Evolutionary conservation across 331 rosid species (phyloP).

Genomic region (Stylosanthes scabra): DNA sequence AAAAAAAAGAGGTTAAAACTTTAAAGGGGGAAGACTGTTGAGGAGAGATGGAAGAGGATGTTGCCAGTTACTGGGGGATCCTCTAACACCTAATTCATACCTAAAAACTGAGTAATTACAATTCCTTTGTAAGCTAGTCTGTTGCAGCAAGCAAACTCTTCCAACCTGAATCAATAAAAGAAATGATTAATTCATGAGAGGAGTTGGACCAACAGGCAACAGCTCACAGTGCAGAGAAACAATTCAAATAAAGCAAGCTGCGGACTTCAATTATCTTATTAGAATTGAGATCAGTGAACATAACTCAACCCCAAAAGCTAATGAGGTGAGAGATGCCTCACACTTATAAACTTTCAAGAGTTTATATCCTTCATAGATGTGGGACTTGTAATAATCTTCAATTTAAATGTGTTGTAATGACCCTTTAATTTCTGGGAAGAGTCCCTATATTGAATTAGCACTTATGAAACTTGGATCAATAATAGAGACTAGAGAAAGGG

Average conservation of each 20-base stretch:
- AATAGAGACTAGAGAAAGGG: not conserved
- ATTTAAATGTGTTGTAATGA: not conserved
- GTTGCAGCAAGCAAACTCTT: conserved; percentile 32
- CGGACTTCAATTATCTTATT: conserved; percentile 1
- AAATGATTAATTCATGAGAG: not conserved
- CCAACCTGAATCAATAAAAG: conserved; percentile 24
- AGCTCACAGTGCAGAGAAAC: conserved; percentile 4
- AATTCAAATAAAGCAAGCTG: not conserved
- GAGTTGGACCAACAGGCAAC: not conserved
- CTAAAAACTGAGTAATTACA: conserved; percentile 35
- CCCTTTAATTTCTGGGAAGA: not conserved
- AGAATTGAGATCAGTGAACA: too few species aligned
- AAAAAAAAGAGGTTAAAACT: not conserved
- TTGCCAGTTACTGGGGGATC: conserved; percentile 10
- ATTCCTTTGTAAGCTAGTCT: conserved; percentile 33
- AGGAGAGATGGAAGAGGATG: not conserved
- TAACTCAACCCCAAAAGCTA: too few species aligned
- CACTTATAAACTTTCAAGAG: too few species aligned
- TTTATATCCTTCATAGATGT: too few species aligned
- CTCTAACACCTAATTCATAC: conserved; percentile 30
- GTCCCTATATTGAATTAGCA: not conserved
- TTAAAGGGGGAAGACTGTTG: not conserved
- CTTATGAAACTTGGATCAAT: not conserved
- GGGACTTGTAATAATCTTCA: too few species aligned
- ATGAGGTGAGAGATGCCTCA: too few species aligned